Base-by-base conservation (phyloP, 1,139 yeast genomes). In the Taphrina betulina region DNA sequence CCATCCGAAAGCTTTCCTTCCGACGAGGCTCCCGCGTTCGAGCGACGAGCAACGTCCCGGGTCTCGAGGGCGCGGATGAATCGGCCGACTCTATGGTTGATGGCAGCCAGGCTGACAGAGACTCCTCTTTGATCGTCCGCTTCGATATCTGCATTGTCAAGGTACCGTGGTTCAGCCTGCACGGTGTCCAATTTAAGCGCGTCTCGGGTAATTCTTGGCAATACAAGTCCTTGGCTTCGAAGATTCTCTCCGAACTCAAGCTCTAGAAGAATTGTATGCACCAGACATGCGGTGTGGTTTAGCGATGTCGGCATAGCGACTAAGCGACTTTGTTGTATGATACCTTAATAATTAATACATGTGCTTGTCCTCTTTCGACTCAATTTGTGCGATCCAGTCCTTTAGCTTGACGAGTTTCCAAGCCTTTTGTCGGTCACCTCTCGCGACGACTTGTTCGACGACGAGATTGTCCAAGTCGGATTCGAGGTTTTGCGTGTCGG, bases 161-260 rank as follows among this genome's bases (percentile, higher is more conserved):
- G 68, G 95, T 92, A 55, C 95, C 96, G 43, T 76, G 92, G 63
- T 85, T 90, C 58, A 89, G 95, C 10, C 75, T 92, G 61, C 89
- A 86, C 63, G 98, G 97, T 69, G 92, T 92, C 54, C 96, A 90
- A 69, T 89, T 92, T 73, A 92, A 90, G 75, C 90, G 90, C 69
- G 78, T 90, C 42, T 78, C 86, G 59, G 98, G 98, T 65, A 89
- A 92, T 69, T 87, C 96, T 1, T 90, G 97, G 97, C 61, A 59
- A 34, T 59, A 59, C 53, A 57, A 57, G 41, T 45, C 53, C 2
- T 36, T 57, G 54, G 59, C 59, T 5, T 38, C 51, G 23, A 53
- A 46, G 40, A 57, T 57, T 16, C 41, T 57, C 20, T 40, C 44
- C n/a, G 57, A 57, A 17, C 35, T 57, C 20, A 45, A 45, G 10